Base-by-base conservation (phyloP, 371 early-diverging fungal species). In the Fennellomyces sp. region DNA sequence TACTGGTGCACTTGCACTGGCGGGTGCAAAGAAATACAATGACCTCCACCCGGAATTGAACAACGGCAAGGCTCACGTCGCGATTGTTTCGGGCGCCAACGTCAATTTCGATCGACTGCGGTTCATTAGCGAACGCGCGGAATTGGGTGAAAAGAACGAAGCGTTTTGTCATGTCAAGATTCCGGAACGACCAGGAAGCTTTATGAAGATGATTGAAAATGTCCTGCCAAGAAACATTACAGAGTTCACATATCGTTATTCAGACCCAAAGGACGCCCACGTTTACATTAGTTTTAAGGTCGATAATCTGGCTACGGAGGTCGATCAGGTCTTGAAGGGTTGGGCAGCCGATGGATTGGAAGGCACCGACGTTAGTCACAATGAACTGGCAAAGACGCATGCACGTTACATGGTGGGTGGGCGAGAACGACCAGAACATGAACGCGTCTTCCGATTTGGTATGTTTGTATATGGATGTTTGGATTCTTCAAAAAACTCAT, bases 41-140 rank as follows among this genome's bases (percentile, higher is more conserved):
- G 48, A 62, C 15, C n/a, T 58, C 0, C 61, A 78, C 25, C 81
- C 81, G 1, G 72, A 75, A 42, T 53, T 79, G 27, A 71, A 74
- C 10, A 71, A 83, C 5, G 45, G 45, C 21, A 45, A 45, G n/a
- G 78, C 84, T 6, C 89, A 91, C 56, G 84, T 96, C 3, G 89
- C 93, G 10, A 85, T 96, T 56, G 78, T 91, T 36, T 89, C 90
- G 11, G 98, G 98, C 15, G 98, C 98, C 51, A 98, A 98, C 77
- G 97, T 97, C 89, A 95, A 97, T 78, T 98, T 97, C 85, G 95
- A 96, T 69, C 88, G 97, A 4, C 80, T 98, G 17, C 85, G 97
- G 21, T 97, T 97, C 64, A 96, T 98, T 12, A 94, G 95, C 15
- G 97, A 97, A 68, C 91, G 97, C 53, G 94, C 97, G 0, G 89